Evolutionary conservation across 352 stramenopile species (phyloP).

Genomic region (Pythium aphanidermatum): DNA sequence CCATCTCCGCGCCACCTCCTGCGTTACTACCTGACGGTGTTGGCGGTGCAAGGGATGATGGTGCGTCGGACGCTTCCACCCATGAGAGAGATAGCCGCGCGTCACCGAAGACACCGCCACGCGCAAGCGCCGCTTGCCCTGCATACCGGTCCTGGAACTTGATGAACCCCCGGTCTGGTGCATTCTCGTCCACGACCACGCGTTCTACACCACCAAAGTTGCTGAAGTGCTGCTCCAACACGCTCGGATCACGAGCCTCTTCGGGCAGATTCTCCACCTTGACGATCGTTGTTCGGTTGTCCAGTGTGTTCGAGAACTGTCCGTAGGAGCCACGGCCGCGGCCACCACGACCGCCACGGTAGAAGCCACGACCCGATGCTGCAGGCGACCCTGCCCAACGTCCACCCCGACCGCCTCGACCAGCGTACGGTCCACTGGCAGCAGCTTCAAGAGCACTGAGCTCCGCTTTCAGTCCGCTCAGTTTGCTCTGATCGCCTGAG

Average conservation of each 20-base stretch:
- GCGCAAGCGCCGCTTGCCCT: constrained; percentile 56
- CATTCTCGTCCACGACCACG: constrained; percentile 53
- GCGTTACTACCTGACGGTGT: constrained; percentile 2
- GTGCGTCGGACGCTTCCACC: constrained; percentile 56
- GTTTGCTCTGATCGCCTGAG: constrained; percentile 19
- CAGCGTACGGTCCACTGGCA: background rate
- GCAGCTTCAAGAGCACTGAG: constrained; percentile 9
- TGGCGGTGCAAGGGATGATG: constrained; percentile 27
- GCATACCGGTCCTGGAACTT: constrained; percentile 82
- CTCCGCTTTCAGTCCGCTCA: constrained; percentile 59
- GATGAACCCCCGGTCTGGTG: constrained; percentile 51
- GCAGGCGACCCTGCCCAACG: constrained; percentile 17
- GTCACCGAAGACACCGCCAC: constrained; percentile 52
- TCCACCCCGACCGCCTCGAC: constrained; percentile 16
- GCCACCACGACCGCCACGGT: constrained; percentile 32
- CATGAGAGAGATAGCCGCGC: constrained; percentile 54
- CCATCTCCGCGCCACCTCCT: background rate
- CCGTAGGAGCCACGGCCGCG: constrained; percentile 27
- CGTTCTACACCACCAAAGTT: constrained; percentile 77
- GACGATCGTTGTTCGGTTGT: constrained; percentile 84
- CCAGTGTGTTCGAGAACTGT: constrained; percentile 60
- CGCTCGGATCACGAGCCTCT: constrained; percentile 63
- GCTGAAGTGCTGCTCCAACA: constrained; percentile 82
- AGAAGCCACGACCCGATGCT: constrained; percentile 20
- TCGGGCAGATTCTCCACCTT: constrained; percentile 71